Evolutionary conservation across 2,329 filamentous ascomycete species (phyloP).

Genomic region (Penicillium sp.): DNA sequence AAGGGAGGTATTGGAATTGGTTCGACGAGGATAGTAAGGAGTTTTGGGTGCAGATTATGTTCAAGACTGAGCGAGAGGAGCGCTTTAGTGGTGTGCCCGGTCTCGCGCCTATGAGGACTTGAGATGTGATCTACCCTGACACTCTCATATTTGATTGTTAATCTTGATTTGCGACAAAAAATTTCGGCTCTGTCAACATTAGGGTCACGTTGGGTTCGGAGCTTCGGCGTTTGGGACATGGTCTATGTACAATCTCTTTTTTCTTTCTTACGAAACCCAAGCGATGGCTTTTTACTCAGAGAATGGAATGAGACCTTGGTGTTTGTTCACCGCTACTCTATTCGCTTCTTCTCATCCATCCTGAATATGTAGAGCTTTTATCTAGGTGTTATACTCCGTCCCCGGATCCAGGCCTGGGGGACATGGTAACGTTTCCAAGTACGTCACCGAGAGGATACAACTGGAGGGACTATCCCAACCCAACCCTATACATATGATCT

Average conservation of each 20-base stretch:
- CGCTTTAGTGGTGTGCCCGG: constrained; percentile 74
- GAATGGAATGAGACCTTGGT: background rate
- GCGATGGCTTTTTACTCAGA: constrained; percentile 17
- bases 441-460: background rate
- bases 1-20: constrained; percentile 89
- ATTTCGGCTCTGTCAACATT: constrained; percentile 18
- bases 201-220: constrained; percentile 23
- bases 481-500: background rate
- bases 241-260: constrained; percentile 21
- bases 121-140: constrained; percentile 29
- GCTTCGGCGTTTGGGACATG: constrained; percentile 26
- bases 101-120: constrained; percentile 58
- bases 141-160: constrained; percentile 6
- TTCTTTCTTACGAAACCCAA: constrained; percentile 17
- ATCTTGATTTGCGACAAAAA: constrained; percentile 15
- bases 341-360: background rate
- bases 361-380: background rate
- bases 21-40: constrained; percentile 96
- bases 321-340: background rate
- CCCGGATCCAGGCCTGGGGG: background rate
- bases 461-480: background rate
- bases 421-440: background rate
- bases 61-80: constrained; percentile 97
- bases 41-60: constrained; percentile 97
- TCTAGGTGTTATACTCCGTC: background rate